Evolutionary conservation across 192 early-diverging fungal genomes (phyloP).

Genomic region (Dispira parvispora): DNA sequence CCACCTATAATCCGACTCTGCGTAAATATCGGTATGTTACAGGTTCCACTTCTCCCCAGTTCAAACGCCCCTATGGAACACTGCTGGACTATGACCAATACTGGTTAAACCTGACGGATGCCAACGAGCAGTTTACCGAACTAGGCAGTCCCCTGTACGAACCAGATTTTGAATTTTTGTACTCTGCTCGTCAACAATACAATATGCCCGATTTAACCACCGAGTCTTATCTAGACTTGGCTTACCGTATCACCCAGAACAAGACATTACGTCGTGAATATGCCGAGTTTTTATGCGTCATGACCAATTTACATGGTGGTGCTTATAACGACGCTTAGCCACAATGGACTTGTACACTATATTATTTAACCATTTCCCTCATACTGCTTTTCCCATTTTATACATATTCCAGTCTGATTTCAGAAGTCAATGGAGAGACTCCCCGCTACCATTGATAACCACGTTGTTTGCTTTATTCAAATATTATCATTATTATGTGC

Average conservation of each 20-base stretch:
- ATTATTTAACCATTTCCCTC: too few relatives aligned
- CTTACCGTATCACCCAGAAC: slow-evolving; percentile 6
- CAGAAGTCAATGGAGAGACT: too few relatives aligned
- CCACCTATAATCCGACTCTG: slow-evolving; percentile 41
- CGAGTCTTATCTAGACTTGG: slow-evolving; percentile 4
- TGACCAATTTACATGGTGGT: background rate
- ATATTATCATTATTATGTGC: too few relatives aligned
- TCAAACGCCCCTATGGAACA: slow-evolving; percentile 15
- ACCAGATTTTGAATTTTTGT: background rate
- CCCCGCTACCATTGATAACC: too few relatives aligned
- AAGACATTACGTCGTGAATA: slow-evolving; percentile 1
- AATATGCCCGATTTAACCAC: slow-evolving; percentile 4
- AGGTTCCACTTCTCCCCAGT: background rate
- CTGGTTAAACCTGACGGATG: slow-evolving; percentile 19
- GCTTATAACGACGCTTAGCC: too few relatives aligned
- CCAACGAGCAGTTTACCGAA: slow-evolving; percentile 13
- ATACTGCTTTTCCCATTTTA: too few relatives aligned
- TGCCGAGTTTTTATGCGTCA: slow-evolving; percentile 8
- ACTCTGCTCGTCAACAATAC: slow-evolving; percentile 8
- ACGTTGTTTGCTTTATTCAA: too few relatives aligned
- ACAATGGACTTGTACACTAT: too few relatives aligned
- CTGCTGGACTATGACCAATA: slow-evolving; percentile 28
- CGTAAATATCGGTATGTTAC: slow-evolving; percentile 34
- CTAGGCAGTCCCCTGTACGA: background rate
- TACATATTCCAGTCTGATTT: too few relatives aligned